phyloP scores from a whole-genome alignment of 169 alveolate genomes.

The Eimeria praecox region DNA sequence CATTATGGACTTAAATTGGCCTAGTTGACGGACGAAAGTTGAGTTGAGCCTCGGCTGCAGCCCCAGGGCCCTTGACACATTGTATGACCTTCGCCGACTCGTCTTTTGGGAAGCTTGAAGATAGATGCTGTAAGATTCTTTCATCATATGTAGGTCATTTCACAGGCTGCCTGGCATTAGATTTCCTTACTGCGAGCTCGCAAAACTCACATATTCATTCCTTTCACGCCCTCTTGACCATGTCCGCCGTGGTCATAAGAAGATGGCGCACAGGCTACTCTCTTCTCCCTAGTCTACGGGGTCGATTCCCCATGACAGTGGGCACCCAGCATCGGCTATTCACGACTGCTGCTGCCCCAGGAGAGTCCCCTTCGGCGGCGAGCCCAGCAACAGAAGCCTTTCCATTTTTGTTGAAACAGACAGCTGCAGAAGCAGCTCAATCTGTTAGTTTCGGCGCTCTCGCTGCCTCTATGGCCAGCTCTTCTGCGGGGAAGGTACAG shows the following conservation, averaged over 20 bases:
- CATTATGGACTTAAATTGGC: neutral
- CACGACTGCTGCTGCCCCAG: neutral
- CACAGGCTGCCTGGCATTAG: neutral
- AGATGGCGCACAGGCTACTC: slow-evolving; percentile 14
- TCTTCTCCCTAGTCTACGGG: neutral
- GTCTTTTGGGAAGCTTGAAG: neutral
- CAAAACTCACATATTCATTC: neutral
- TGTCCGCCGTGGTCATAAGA: neutral
- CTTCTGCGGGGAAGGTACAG: neutral
- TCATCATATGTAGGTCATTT: neutral
- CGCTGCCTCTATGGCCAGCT: neutral
- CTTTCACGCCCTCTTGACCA: neutral
- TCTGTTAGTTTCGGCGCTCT: neutral
- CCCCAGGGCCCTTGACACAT: neutral
- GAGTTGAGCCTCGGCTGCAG: neutral
- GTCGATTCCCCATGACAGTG: neutral
- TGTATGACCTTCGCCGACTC: slow-evolving; percentile 3
- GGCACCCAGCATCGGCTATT: neutral
- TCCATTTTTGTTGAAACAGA: neutral
- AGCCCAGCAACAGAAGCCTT: slow-evolving; percentile 22
- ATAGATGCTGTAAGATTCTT: neutral
- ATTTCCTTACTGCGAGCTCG: neutral
- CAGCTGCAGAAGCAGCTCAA: neutral
- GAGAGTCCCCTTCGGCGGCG: slow-evolving; percentile 12
- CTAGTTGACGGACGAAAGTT: neutral